These are phyloP conservation scores for Akanthomyces lecanii DNA, from an alignment of 2,329 filamentous ascomycete genomes.

Conservation along the genomic window DNA sequence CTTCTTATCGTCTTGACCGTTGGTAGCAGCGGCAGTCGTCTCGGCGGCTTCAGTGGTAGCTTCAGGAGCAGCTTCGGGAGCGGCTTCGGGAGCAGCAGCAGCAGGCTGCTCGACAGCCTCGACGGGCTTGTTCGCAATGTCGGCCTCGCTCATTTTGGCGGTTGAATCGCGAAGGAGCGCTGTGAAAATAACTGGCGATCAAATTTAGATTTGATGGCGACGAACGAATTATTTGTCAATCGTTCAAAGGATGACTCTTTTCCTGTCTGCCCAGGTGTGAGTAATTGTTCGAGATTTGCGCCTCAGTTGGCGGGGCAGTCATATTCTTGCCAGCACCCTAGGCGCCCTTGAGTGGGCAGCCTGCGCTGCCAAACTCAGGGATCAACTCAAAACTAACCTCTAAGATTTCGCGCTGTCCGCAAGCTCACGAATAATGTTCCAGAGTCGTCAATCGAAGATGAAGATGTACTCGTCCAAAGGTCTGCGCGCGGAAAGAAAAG, in stretches of 20 bases:
- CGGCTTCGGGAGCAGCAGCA: conserved; percentile 23
- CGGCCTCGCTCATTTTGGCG: conserved; percentile 17
- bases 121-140: conserved; percentile 31
- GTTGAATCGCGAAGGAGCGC: background rate
- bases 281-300: conserved; percentile 15
- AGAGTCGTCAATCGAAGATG: background rate
- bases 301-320: conserved; percentile 10
- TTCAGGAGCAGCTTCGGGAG: conserved; percentile 40
- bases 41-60: conserved; percentile 23
- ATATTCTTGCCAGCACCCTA: background rate
- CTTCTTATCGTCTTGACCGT: conserved; percentile 24
- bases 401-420: background rate
- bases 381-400: background rate
- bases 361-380: background rate
- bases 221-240: background rate
- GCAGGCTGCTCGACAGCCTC: conserved; percentile 46
- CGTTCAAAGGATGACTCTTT: background rate
- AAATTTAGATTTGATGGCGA: background rate
- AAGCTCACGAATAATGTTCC: background rate
- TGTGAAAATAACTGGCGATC: background rate
- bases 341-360: background rate
- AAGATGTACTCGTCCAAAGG: background rate
- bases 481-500: conserved; percentile 7
- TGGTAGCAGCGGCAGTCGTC: conserved; percentile 13
- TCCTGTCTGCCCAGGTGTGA: conserved; percentile 1